Percentiles rank a stretch among this genome's conserved stretches.
These are phyloP conservation scores for Populus ilicifolia DNA, from an alignment of 345 rosid species.

Conservation along the genomic window DNA sequence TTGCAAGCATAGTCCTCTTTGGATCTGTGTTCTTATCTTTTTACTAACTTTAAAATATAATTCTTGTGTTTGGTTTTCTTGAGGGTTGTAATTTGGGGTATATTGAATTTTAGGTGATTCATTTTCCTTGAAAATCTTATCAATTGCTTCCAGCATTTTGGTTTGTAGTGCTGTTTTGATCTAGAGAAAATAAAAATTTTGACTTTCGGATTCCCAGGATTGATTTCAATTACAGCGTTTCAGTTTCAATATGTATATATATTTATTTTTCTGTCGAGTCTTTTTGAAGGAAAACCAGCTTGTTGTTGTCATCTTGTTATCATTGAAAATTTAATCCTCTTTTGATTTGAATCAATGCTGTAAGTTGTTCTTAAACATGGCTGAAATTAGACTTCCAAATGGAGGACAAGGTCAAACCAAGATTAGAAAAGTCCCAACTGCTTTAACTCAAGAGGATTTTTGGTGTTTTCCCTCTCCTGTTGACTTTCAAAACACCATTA, in stretches of 20 bases:
- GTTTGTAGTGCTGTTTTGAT: background rate
- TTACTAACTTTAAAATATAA: background rate
- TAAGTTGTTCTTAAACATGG: conserved; percentile 47
- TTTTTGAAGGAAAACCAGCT: background rate
- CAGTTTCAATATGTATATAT: background rate
- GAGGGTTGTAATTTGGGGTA: background rate
- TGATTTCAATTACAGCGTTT: background rate
- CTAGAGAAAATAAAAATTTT: background rate
- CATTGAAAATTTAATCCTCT: background rate
- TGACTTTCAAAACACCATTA: conserved; percentile 76
- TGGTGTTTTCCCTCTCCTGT: conserved; percentile 99
- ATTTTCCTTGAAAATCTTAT: background rate
- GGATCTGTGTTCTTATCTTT: background rate
- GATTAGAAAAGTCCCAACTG: conserved; percentile 87
- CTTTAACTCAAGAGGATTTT: conserved; percentile 95
- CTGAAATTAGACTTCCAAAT: conserved; percentile 69
- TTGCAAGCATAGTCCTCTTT: background rate
- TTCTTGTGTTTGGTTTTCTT: background rate
- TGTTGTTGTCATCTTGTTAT: conserved; percentile 3
- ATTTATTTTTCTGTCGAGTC: background rate
- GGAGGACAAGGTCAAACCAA: conserved; percentile 80
- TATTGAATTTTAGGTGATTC: background rate
- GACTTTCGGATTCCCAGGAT: background rate
- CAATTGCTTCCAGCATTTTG: background rate
- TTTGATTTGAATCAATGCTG: conserved; percentile 28